Percentiles rank a stretch among this genome's conserved stretches.
phyloP scores from a whole-genome alignment of 1,139 yeast genomes.

The Nakaseomyces sp. region DNA sequence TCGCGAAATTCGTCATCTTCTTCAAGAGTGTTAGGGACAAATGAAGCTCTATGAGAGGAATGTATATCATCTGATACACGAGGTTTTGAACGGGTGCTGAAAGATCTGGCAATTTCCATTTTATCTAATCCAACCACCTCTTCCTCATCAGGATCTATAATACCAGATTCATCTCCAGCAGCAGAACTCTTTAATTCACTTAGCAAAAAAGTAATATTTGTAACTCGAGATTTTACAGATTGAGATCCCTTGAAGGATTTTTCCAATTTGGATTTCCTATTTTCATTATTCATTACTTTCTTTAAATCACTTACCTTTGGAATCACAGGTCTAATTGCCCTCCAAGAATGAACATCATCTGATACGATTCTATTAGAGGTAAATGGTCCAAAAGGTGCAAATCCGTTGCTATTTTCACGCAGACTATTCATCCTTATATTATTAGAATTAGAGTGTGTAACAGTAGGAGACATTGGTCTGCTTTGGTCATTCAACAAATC shows the following conservation, averaged over 20 bases:
- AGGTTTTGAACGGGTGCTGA: slow-evolving; percentile 21
- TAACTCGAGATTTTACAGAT: slow-evolving; percentile 31
- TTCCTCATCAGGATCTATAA: slow-evolving; percentile 31
- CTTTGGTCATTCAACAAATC: slow-evolving; percentile 17
- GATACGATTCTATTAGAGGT: slow-evolving; percentile 11
- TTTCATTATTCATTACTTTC: slow-evolving; percentile 15
- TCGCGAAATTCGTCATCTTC: slow-evolving; percentile 26
- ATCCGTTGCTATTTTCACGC: neutral
- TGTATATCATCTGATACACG: slow-evolving; percentile 26
- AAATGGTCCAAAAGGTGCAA: neutral
- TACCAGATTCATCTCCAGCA: slow-evolving; percentile 19
- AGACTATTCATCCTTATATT: neutral
- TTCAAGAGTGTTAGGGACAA: slow-evolving; percentile 5
- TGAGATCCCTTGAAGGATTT: slow-evolving; percentile 25
- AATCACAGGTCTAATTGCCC: slow-evolving; percentile 17
- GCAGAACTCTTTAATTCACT: slow-evolving; percentile 25
- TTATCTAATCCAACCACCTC: slow-evolving; percentile 28
- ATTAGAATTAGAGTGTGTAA: neutral
- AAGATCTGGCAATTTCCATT: slow-evolving; percentile 25
- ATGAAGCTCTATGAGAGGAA: slow-evolving; percentile 13
- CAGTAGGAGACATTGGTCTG: neutral
- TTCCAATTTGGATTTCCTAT: slow-evolving; percentile 8
- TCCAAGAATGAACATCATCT: slow-evolving; percentile 22
- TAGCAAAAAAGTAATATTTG: slow-evolving; percentile 31
- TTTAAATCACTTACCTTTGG: slow-evolving; percentile 28